Evolutionary conservation across 345 rosid genomes (phyloP).

Genomic region (Populus pruinosa): DNA sequence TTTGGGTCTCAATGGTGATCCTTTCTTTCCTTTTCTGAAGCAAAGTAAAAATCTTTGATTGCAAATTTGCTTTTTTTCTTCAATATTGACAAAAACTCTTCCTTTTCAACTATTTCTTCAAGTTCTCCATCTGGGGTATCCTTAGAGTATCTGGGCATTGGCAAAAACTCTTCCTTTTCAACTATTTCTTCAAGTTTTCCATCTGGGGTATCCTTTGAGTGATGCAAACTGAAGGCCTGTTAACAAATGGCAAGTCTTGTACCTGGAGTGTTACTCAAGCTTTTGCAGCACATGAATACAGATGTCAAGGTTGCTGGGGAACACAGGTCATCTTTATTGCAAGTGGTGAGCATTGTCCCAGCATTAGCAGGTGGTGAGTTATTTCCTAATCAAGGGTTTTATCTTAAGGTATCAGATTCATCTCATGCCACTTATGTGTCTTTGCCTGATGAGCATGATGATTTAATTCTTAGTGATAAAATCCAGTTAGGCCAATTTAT

Average conservation of each 20-base stretch:
- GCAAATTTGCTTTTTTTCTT: neutral
- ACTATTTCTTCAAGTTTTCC: conserved; percentile 1
- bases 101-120: conserved; percentile 7
- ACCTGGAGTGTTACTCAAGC: conserved; percentile 94
- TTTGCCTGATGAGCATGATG: conserved; percentile 92
- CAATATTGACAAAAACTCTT: conserved; percentile 7
- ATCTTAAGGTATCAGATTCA: conserved; percentile 95
- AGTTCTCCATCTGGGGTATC: conserved; percentile 18
- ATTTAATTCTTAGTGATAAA: conserved; percentile 89
- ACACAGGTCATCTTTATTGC: conserved; percentile 85
- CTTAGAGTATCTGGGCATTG: conserved; percentile 16
- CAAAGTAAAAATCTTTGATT: conserved; percentile 11
- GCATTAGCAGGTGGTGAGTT: conserved; percentile 97
- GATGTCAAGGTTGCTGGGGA: conserved; percentile 95
- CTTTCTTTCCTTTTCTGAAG: neutral
- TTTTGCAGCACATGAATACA: conserved; percentile 93
- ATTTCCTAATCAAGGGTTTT: conserved; percentile 85
- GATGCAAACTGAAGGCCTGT: conserved; percentile 45
- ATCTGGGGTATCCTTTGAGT: conserved; percentile 23
- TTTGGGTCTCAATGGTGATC: conserved; percentile 5
- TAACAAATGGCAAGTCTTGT: conserved; percentile 82
- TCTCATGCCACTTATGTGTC: conserved; percentile 96
- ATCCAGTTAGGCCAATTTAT: conserved; percentile 94
- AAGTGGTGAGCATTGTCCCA: conserved; percentile 91
- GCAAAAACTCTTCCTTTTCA: conserved; percentile 15